These are phyloP conservation scores for Fragaria vesca DNA, from an alignment of 306 rosid species.

Conservation along the genomic window DNA sequence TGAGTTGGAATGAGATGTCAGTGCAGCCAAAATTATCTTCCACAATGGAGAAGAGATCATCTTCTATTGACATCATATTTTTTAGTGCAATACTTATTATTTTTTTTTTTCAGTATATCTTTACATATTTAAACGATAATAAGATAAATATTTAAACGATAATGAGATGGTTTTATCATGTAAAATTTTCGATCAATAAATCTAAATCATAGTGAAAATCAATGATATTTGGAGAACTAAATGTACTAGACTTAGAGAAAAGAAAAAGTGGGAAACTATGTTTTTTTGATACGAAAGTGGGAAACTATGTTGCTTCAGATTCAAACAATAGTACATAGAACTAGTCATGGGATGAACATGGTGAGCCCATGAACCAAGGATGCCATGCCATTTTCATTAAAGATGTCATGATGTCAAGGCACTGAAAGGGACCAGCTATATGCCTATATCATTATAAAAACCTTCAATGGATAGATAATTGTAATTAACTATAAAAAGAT, in stretches of 20 bases:
- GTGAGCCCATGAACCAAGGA: constrained; percentile 3
- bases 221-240: not conserved
- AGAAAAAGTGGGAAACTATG: not conserved
- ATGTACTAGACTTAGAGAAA: not conserved
- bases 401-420: constrained; percentile 1
- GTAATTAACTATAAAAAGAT: not conserved
- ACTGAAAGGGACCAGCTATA: not conserved
- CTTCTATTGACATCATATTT: not conserved
- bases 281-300: too few species aligned
- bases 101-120: too few species aligned
- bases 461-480: not conserved
- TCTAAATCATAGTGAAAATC: not conserved
- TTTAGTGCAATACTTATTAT: not conserved
- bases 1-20: not conserved
- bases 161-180: not conserved
- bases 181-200: too few species aligned
- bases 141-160: too few species aligned
- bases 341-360: not conserved
- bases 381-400: not conserved
- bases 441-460: not conserved
- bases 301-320: not conserved
- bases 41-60: not conserved
- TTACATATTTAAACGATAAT: too few species aligned
- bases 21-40: not conserved
- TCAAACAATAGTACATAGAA: not conserved